These are phyloP conservation scores for Citrullus colocynthis DNA, from an alignment of 306 rosid species.

Conservation along the genomic window DNA sequence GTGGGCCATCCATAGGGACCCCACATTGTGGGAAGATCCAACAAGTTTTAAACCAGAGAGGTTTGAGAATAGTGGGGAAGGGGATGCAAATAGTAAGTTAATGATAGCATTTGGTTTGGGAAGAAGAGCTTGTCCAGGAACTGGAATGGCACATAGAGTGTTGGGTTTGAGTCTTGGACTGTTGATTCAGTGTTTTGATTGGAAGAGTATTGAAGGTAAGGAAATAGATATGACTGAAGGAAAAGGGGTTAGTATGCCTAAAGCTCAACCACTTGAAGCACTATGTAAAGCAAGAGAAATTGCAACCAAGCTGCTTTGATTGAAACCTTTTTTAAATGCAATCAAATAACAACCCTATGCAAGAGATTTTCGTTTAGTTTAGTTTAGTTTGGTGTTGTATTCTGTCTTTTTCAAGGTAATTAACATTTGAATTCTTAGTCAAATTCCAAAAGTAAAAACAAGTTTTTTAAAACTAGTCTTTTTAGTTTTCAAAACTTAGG, in stretches of 20 bases:
- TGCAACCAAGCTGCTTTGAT: not conserved
- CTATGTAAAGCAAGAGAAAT: not conserved
- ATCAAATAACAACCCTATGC: no score
- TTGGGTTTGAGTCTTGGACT: not conserved
- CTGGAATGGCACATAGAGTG: not conserved
- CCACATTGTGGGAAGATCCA: constrained; percentile 11
- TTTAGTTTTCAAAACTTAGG: no score
- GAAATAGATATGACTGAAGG: not conserved
- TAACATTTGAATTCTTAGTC: no score
- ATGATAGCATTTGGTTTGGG: constrained; percentile 6
- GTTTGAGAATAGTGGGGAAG: not conserved
- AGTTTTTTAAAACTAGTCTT: no score
- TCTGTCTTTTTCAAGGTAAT: no score
- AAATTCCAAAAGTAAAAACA: no score
- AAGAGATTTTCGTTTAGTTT: no score
- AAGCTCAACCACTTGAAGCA: not conserved
- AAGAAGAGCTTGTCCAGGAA: not conserved
- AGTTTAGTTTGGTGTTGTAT: no score
- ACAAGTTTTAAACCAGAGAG: constrained; percentile 17
- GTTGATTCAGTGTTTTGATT: not conserved
- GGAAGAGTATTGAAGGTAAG: not conserved
- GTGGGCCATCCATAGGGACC: constrained; percentile 37
- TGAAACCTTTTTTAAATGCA: not conserved
- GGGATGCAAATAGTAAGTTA: not conserved
- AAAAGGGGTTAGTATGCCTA: not conserved